Percentiles rank a stretch among this genome's conserved stretches.
These are phyloP conservation scores for Choiromyces venosus DNA, from an alignment of 495 filamentous ascomycete genomes.

Conservation along the genomic window DNA sequence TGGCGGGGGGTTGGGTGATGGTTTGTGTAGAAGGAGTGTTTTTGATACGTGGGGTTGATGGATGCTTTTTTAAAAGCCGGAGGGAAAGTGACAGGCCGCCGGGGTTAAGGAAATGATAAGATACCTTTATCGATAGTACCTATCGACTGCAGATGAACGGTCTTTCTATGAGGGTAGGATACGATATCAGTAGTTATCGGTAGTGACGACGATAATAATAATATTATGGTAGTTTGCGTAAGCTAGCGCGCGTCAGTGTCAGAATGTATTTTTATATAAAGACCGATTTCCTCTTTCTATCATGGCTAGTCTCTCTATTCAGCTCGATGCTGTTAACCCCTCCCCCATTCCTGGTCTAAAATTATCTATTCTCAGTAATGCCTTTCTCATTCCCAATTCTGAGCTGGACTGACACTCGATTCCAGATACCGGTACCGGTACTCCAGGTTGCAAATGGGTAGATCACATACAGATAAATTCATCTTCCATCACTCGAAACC, in stretches of 20 bases:
- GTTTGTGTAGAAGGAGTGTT: background rate
- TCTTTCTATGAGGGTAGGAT: background rate
- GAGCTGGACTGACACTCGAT: background rate
- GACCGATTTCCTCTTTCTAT: background rate
- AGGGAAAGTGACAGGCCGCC: background rate
- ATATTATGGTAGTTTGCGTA: background rate
- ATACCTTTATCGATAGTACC: background rate
- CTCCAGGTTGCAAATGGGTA: background rate
- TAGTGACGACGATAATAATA: background rate
- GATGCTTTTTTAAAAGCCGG: background rate
- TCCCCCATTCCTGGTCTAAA: background rate
- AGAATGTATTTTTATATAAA: background rate
- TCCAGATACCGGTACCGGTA: background rate
- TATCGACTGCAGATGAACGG: background rate
- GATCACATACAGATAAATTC: background rate
- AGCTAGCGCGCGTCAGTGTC: background rate
- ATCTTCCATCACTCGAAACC: background rate
- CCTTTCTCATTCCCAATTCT: background rate
- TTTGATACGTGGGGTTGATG: background rate
- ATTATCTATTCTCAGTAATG: background rate
- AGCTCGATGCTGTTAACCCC: background rate
- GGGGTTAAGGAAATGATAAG: background rate
- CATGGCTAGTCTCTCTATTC: background rate
- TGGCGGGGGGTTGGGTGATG: too few relatives aligned
- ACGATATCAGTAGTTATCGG: background rate